Evolutionary conservation across 2,329 filamentous ascomycete species (phyloP).

Genomic region (Cercospora citrullina): DNA sequence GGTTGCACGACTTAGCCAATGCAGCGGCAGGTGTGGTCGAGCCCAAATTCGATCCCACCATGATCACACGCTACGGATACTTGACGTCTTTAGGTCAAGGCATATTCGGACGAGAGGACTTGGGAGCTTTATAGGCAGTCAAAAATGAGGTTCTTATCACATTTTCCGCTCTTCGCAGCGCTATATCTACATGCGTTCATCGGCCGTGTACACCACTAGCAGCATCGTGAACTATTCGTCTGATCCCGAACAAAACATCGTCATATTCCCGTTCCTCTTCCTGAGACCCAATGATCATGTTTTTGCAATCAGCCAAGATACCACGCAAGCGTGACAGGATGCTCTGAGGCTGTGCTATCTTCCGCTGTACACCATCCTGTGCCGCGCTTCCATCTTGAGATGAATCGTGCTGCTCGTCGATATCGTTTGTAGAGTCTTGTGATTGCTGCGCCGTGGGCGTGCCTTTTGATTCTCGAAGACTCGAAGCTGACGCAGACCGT

Average conservation of each 20-base stretch:
- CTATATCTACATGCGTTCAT: neutral
- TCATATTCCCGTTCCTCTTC: conserved; percentile 73
- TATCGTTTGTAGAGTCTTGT: neutral
- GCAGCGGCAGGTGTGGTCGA: conserved; percentile 36
- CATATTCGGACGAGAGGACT: conserved; percentile 33
- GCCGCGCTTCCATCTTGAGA: conserved; percentile 3
- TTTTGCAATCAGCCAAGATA: conserved; percentile 61
- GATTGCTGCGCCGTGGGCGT: neutral
- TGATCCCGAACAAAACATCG: conserved; percentile 76
- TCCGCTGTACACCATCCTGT: conserved; percentile 25
- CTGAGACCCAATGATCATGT: conserved; percentile 60
- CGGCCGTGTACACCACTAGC: conserved; percentile 32
- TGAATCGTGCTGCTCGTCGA: conserved; percentile 1
- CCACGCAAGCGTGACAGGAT: conserved; percentile 58
- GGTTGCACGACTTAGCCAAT: conserved; percentile 63
- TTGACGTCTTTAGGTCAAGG: conserved; percentile 42
- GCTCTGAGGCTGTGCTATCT: conserved; percentile 45
- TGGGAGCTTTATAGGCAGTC: conserved; percentile 5
- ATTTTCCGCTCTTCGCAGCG: neutral
- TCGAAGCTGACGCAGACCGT: conserved; percentile 31
- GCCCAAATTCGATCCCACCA: conserved; percentile 40
- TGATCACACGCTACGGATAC: conserved; percentile 44
- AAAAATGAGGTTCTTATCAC: neutral
- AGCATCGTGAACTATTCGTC: conserved; percentile 70
- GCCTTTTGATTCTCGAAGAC: neutral